Conservation (phyloP, 164 flowering plant species). For the Kingdonia uniflora region DNA sequence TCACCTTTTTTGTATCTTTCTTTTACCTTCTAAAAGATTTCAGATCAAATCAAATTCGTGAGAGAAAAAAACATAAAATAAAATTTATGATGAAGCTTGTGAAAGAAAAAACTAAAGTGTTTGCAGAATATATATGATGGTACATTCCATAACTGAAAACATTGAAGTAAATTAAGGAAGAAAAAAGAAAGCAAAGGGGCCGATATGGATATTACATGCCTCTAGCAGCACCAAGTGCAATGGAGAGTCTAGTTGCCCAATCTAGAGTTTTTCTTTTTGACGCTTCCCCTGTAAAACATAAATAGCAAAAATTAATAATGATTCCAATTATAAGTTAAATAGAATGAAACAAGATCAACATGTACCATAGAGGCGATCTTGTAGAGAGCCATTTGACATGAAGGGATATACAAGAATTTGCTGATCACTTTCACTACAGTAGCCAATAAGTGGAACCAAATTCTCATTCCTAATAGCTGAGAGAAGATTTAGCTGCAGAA, state of each 20-base stretch:
- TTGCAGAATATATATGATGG: no score
- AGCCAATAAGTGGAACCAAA: conserved; percentile 75
- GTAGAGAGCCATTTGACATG: conserved; percentile 88
- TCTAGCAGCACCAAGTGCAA: conserved; percentile 80
- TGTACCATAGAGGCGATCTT: conserved; percentile 78
- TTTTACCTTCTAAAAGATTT: no score
- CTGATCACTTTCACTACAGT: conserved; percentile 65
- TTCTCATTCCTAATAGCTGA: conserved; percentile 66
- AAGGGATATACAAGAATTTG: conserved; percentile 77
- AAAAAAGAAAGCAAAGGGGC: no score
- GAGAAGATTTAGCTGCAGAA: conserved; percentile 55
- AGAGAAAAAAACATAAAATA: no score
- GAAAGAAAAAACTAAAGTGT: no score
- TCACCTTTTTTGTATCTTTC: no score
- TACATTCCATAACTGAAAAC: no score
- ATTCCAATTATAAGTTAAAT: background rate
- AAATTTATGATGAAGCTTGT: no score
- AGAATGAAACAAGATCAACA: background rate
- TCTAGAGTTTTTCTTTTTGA: conserved; percentile 55
- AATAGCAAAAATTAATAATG: conserved; percentile 4
- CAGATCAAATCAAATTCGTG: no score
- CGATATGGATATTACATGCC: conserved; percentile 29
- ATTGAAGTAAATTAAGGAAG: no score
- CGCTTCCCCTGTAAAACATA: conserved; percentile 43
- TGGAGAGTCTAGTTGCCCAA: conserved; percentile 71